phyloP scores from a whole-genome alignment of 176 grass and related monocot species.

The Saccharum spontaneum region DNA sequence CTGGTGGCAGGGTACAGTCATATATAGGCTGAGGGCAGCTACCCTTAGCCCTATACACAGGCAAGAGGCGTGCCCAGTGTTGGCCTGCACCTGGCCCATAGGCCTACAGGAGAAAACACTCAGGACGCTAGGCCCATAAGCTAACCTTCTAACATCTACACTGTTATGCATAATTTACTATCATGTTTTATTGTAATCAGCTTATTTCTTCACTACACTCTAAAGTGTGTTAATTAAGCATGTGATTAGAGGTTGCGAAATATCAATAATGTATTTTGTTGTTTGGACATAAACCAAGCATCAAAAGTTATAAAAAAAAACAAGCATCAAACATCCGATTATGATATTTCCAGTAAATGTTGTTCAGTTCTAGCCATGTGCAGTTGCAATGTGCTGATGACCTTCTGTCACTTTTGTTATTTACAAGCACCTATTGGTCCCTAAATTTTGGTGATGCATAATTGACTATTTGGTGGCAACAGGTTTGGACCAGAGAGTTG shows the following conservation, averaged over 20 bases:
- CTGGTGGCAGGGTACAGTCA: not conserved
- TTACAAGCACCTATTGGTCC: not conserved
- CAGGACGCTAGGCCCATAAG: not conserved
- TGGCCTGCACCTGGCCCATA: not conserved
- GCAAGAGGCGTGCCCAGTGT: not conserved
- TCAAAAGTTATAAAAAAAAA: not conserved
- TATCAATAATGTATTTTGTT: conserved; percentile 1
- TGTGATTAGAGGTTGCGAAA: not conserved
- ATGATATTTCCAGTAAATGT: conserved; percentile 15
- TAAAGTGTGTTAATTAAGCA: not conserved
- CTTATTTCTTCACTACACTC: not conserved
- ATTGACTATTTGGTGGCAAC: conserved; percentile 35
- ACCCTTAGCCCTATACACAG: no score
- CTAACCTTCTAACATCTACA: not conserved
- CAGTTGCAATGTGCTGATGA: not conserved
- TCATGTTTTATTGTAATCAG: not conserved
- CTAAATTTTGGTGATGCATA: not conserved
- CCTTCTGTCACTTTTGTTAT: not conserved
- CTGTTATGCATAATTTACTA: not conserved
- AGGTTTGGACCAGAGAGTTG: conserved; percentile 78
- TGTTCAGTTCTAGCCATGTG: not conserved
- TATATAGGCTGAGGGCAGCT: not conserved
- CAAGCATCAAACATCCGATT: conserved; percentile 17
- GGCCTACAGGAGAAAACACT: not conserved
- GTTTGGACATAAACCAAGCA: not conserved